These are phyloP conservation scores for Botrytis pseudocinerea DNA, from an alignment of 2,329 filamentous ascomycete species.

Conservation along the genomic window DNA sequence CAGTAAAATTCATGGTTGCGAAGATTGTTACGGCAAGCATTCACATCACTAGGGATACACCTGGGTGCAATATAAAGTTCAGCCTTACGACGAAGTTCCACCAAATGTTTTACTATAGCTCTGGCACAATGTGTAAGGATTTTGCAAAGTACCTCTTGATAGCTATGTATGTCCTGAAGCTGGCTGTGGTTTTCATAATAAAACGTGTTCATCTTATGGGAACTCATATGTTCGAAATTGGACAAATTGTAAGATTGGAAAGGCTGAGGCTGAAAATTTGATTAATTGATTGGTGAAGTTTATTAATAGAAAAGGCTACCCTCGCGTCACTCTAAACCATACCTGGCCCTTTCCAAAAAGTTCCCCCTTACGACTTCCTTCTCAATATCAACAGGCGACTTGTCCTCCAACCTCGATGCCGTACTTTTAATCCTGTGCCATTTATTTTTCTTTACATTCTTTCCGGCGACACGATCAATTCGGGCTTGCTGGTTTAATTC, in stretches of 20 bases:
- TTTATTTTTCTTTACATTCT: slow-evolving; percentile 36
- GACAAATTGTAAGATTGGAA: background rate
- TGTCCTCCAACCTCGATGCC: slow-evolving; percentile 34
- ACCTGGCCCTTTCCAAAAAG: slow-evolving; percentile 21
- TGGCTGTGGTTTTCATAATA: background rate
- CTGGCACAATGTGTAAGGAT: background rate
- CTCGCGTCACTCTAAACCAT: slow-evolving; percentile 19
- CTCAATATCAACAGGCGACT: slow-evolving; percentile 22
- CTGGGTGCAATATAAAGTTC: slow-evolving; percentile 10
- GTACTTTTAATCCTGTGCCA: slow-evolving; percentile 34
- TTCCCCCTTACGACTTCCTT: slow-evolving; percentile 23
- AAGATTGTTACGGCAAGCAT: background rate
- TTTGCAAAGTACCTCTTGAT: background rate
- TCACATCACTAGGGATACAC: slow-evolving; percentile 10
- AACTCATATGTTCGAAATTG: background rate
- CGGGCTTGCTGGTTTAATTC: slow-evolving; percentile 25
- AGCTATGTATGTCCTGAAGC: background rate
- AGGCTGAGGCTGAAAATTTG: slow-evolving; percentile 22
- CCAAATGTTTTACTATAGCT: slow-evolving; percentile 6
- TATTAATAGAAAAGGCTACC: slow-evolving; percentile 25
- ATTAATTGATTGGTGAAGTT: slow-evolving; percentile 15
- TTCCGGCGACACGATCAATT: slow-evolving; percentile 29
- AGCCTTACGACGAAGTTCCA: slow-evolving; percentile 14
- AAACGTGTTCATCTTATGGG: background rate
- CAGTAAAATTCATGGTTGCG: background rate